These are phyloP conservation scores for Hirsutella minnesotensis DNA, from an alignment of 2,329 filamentous ascomycete genomes.

Conservation along the genomic window DNA sequence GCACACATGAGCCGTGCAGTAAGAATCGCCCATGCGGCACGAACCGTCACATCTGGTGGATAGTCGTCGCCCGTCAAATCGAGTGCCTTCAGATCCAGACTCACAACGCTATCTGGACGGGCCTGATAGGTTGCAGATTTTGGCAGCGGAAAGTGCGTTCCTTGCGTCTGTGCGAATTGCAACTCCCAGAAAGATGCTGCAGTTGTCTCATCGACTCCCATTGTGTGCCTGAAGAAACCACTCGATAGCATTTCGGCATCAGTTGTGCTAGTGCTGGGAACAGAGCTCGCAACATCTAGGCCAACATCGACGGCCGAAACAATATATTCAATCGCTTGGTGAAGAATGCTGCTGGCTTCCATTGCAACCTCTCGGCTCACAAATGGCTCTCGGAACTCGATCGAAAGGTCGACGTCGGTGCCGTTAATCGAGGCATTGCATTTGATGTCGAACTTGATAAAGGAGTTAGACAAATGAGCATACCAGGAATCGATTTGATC, in stretches of 20 bases:
- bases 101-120: neutral
- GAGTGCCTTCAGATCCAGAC: neutral
- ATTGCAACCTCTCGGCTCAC: neutral
- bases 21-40: slow-evolving; percentile 17
- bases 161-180: slow-evolving; percentile 2
- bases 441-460: slow-evolving; percentile 2
- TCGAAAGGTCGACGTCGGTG: slow-evolving; percentile 1
- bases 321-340: slow-evolving; percentile 3
- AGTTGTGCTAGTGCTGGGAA: neutral
- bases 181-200: slow-evolving; percentile 3
- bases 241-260: neutral
- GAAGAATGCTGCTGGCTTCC: slow-evolving; percentile 1
- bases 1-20: slow-evolving; percentile 21
- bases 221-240: slow-evolving; percentile 4
- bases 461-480: neutral
- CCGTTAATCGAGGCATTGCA: slow-evolving; percentile 3
- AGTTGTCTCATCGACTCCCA: slow-evolving; percentile 1
- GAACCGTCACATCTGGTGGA: slow-evolving; percentile 3
- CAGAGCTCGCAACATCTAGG: neutral
- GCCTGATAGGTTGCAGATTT: neutral
- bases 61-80: neutral
- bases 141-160: slow-evolving; percentile 3
- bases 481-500: neutral
- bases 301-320: neutral
- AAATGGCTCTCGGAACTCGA: slow-evolving; percentile 6